Evolutionary conservation across 2,329 filamentous ascomycete genomes (phyloP).

Genomic region (Hypomyces rosellus): DNA sequence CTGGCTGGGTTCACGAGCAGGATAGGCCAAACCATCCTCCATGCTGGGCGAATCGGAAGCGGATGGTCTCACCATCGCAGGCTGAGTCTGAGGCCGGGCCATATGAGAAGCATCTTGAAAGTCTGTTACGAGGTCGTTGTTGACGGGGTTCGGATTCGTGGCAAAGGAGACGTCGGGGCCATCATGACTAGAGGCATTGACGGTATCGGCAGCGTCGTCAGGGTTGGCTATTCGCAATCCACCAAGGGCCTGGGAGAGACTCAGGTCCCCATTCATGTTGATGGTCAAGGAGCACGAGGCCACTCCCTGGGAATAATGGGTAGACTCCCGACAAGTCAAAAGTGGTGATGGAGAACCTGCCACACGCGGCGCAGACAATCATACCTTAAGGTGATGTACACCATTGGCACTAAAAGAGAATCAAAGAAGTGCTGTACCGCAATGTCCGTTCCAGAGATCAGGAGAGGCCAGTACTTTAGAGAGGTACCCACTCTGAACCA

Average conservation of each 20-base stretch:
- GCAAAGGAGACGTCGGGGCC: conserved; percentile 13
- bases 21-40: conserved; percentile 40
- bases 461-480: background rate
- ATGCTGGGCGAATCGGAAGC: conserved; percentile 14
- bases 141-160: conserved; percentile 8
- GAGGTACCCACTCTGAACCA: no score
- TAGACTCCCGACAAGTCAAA: conserved; percentile 9
- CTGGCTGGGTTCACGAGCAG: conserved; percentile 62
- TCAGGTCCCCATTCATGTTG: conserved; percentile 86
- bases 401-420: background rate
- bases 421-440: background rate
- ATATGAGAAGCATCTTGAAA: conserved; percentile 11
- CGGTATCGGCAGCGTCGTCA: conserved; percentile 57
- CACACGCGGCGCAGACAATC: background rate
- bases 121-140: conserved; percentile 13
- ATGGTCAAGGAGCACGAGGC: conserved; percentile 13
- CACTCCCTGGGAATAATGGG: conserved; percentile 10
- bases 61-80: conserved; percentile 8
- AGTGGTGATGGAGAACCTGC: conserved; percentile 8
- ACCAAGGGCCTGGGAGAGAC: conserved; percentile 84
- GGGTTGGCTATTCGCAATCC: conserved; percentile 96
- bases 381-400: background rate
- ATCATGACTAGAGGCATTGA: conserved; percentile 21
- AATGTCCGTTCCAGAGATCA: conserved; percentile 1
- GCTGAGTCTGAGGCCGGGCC: conserved; percentile 13